These are phyloP conservation scores for Pterocarpus santalinus DNA, from an alignment of 306 rosid species.

Conservation along the genomic window DNA sequence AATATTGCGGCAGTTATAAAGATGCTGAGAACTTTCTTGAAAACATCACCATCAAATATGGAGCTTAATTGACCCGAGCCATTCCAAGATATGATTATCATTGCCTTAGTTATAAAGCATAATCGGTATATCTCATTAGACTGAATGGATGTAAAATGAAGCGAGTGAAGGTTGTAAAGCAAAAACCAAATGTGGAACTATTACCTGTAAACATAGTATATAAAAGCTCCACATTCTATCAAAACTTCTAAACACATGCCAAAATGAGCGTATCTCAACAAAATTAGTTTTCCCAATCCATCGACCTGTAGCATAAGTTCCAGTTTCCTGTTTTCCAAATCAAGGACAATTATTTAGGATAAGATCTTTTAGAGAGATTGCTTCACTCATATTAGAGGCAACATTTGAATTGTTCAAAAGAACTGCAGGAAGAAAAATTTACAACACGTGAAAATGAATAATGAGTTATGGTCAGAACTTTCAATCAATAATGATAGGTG, in stretches of 20 bases:
- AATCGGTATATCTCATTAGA: slow-evolving; percentile 43
- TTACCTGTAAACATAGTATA: slow-evolving; percentile 89
- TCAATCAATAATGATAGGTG: not conserved
- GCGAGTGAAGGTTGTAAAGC: slow-evolving; percentile 11
- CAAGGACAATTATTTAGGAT: slow-evolving; percentile 34
- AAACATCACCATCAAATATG: slow-evolving; percentile 72
- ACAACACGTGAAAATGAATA: not conserved
- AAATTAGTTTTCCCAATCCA: slow-evolving; percentile 91
- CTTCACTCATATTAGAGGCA: slow-evolving; percentile 10
- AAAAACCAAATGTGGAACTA: slow-evolving; percentile 32
- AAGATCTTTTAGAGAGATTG: slow-evolving; percentile 32
- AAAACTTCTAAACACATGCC: slow-evolving; percentile 95
- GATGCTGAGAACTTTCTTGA: slow-evolving; percentile 91
- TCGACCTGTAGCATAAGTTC: slow-evolving; percentile 41
- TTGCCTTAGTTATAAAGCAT: slow-evolving; percentile 68
- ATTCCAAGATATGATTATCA: slow-evolving; percentile 94
- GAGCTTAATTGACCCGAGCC: slow-evolving; percentile 74
- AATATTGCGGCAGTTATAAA: slow-evolving; percentile 94
- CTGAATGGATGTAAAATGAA: slow-evolving; percentile 37
- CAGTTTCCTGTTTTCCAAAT: slow-evolving; percentile 61
- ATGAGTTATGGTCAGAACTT: slow-evolving; percentile 10
- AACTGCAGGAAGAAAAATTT: slow-evolving; percentile 23
- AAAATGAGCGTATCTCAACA: slow-evolving; percentile 93
- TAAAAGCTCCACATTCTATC: slow-evolving; percentile 98
- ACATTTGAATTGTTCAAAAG: slow-evolving; percentile 33